These are phyloP conservation scores for Sporisorium sorghi DNA, from an alignment of 1,284 basidiomycete genomes.

Conservation along the genomic window DNA sequence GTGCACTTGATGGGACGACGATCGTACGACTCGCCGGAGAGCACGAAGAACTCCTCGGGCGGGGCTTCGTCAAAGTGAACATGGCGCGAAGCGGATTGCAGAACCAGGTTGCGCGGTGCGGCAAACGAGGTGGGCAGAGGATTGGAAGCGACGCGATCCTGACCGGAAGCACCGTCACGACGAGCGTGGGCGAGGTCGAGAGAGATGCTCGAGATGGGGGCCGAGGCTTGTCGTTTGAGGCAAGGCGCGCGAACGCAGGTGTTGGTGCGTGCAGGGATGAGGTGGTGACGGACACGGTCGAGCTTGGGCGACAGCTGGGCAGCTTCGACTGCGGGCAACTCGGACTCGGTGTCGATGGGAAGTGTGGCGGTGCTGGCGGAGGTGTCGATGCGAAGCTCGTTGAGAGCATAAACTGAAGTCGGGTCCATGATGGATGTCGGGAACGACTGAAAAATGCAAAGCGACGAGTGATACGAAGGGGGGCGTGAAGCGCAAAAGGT, in stretches of 20 bases:
- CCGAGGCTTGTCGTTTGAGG: conserved; percentile 44
- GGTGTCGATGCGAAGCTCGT: conserved; percentile 38
- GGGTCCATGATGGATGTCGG: conserved; percentile 13
- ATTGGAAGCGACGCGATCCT: conserved; percentile 37
- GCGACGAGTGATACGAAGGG: no score
- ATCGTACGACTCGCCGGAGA: conserved; percentile 54
- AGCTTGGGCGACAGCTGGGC: conserved; percentile 37
- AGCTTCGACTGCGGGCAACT: conserved; percentile 37
- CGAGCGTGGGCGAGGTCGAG: conserved; percentile 20
- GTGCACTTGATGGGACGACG: conserved; percentile 61
- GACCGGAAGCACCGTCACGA: conserved; percentile 13
- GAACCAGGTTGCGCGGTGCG: conserved; percentile 29
- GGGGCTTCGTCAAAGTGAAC: conserved; percentile 57
- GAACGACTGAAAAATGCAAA: not conserved
- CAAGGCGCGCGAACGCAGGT: conserved; percentile 52
- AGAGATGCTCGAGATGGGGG: conserved; percentile 29
- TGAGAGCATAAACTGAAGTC: conserved; percentile 5
- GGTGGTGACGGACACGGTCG: conserved; percentile 47
- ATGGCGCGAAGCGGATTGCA: conserved; percentile 29
- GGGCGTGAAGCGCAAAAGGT: not conserved
- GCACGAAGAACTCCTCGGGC: conserved; percentile 52
- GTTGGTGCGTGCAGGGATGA: conserved; percentile 47
- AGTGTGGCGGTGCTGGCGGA: not conserved
- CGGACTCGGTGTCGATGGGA: conserved; percentile 21
- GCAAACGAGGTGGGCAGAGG: conserved; percentile 34